Evolutionary conservation across 106 monocot species (phyloP), one percentile per base, ranked within the genome.

Genomic region (Amphibolis antarctica): DNA sequence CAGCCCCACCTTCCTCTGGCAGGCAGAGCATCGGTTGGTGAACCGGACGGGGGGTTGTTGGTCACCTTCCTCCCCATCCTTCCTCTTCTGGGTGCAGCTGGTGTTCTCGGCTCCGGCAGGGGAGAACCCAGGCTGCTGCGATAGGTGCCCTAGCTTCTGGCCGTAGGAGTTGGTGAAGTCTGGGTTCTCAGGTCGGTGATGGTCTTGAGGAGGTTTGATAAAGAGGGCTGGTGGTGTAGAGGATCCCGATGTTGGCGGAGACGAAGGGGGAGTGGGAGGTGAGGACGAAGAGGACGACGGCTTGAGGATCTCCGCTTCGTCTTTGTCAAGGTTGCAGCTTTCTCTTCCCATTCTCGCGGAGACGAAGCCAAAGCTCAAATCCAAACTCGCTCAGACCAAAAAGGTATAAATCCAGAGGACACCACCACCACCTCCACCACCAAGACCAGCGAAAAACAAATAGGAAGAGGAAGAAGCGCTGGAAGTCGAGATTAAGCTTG

Each of bases 301-400:
- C 29, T 76, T 83, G 58, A 91, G 68, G 69, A 91, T 62, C 76
- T 91, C 88, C 25, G 86, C 79, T 53, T 92, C 86, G 17, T 92
- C 92, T 56, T 92, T 82, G 64, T 80, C 72, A 66, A 87, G 80
- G 53, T 92, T 85, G 29, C 92, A 88, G 71, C 84, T 88, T 60
- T 92, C 88, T 74, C 67, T 67, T 42, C 78, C 87, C 92, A 92
- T 92, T 55, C n/a, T 28, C n/a, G n/a, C n/a, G 56, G 58, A 25
- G 25, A 58, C 9, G 24, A 49, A 22, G 36, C 57, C 14, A 65
- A n/a, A n/a, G n/a, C n/a, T n/a, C n/a, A n/a, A n/a, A n/a, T n/a
- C n/a, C n/a, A n/a, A n/a, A n/a, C n/a, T n/a, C n/a, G n/a, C n/a
- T n/a, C 54, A 36, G 59, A 58, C n/a, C 31, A 56, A 63, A 36